Percentiles rank a stretch among this genome's conserved stretches.
Conservation (phyloP, 108 stramenopile species). For the Skeletonema tropicum region DNA sequence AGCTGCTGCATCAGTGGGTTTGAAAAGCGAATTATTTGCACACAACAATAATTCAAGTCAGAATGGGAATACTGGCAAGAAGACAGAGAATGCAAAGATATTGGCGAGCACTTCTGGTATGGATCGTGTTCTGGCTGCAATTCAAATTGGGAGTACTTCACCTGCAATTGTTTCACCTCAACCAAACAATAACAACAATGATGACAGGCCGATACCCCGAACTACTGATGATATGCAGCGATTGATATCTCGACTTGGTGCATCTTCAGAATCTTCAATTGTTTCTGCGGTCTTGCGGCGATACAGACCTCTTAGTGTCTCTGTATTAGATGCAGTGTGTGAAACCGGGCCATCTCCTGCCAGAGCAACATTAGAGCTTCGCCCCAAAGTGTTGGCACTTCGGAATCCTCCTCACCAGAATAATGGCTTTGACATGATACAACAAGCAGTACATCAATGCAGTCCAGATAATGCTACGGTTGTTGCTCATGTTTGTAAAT, state of each 20-base stretch:
- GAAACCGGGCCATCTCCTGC: constrained; percentile 77
- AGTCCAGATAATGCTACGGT: constrained; percentile 45
- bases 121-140: constrained; percentile 62
- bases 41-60: constrained; percentile 22
- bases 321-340: constrained; percentile 75
- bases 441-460: constrained; percentile 64
- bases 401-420: constrained; percentile 30
- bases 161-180: constrained; percentile 22
- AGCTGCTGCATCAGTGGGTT: constrained; percentile 56
- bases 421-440: constrained; percentile 48
- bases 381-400: constrained; percentile 68
- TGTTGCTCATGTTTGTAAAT: constrained; percentile 87
- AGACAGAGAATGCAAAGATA: constrained; percentile 56
- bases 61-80: constrained; percentile 15
- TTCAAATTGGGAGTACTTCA: constrained; percentile 60
- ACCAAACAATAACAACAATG: constrained; percentile 5
- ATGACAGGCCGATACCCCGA: constrained; percentile 19
- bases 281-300: constrained; percentile 72
- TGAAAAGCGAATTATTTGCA: constrained; percentile 58
- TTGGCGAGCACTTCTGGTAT: constrained; percentile 71
- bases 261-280: constrained; percentile 71
- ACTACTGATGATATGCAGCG: constrained; percentile 56
- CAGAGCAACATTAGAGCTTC: constrained; percentile 55
- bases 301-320: constrained; percentile 80
- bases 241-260: constrained; percentile 67